Conservation (phyloP, 768 basidiomycete species). For the Cubamyces lactineus region DNA sequence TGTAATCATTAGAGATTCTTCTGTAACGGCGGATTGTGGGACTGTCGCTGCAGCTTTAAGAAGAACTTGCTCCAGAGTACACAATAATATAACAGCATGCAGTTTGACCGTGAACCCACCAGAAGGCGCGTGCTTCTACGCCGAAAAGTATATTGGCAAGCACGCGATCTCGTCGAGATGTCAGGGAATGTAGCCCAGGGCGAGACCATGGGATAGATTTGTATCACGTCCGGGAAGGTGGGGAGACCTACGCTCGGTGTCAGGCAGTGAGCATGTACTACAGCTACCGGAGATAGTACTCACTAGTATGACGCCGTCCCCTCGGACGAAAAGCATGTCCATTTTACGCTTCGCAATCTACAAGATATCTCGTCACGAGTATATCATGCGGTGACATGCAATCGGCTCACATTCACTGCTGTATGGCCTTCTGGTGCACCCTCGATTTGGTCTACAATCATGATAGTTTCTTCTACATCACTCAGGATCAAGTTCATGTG, state of each 20-base stretch:
- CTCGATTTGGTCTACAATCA: constrained; percentile 89
- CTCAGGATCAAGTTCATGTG: constrained; percentile 99
- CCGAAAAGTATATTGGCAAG: constrained; percentile 41
- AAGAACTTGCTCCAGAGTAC: background rate
- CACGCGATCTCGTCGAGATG: background rate
- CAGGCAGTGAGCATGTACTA: background rate
- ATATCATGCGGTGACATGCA: background rate
- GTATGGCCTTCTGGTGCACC: constrained; percentile 57
- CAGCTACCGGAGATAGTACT: constrained; percentile 31
- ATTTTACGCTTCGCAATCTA: constrained; percentile 92
- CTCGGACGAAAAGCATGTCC: constrained; percentile 98
- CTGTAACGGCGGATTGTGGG: background rate
- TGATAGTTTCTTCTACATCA: constrained; percentile 96
- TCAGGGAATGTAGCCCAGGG: background rate
- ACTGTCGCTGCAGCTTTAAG: background rate
- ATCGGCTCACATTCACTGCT: constrained; percentile 61
- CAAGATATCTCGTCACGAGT: background rate
- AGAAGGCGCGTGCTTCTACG: constrained; percentile 2
- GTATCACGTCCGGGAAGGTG: constrained; percentile 58
- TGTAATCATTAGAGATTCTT: background rate
- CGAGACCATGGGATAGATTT: background rate
- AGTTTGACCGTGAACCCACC: background rate
- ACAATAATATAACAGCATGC: constrained; percentile 11
- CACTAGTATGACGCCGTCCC: constrained; percentile 96
- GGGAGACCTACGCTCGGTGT: constrained; percentile 61